Evolutionary conservation across 1,284 basidiomycete genomes (phyloP).

Genomic region (Neotropicomus parvogracilis): DNA sequence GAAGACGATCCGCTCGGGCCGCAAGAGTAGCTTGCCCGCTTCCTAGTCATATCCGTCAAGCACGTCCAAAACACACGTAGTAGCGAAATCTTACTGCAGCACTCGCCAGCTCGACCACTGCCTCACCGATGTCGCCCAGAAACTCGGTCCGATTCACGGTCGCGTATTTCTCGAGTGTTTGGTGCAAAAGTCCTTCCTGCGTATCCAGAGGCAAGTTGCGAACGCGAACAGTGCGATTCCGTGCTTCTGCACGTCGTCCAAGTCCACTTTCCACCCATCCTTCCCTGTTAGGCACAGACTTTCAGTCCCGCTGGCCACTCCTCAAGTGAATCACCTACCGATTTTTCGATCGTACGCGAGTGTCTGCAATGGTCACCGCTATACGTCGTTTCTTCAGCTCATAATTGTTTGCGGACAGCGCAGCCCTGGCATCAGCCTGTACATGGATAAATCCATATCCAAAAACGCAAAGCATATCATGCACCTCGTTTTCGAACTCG

Average conservation of each 20-base stretch:
- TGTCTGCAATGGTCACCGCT: conserved; percentile 78
- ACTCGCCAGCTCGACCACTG: conserved; percentile 73
- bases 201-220: conserved; percentile 67
- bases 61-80: neutral
- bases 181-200: conserved; percentile 88
- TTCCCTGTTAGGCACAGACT: conserved; percentile 32
- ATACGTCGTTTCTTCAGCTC: conserved; percentile 83
- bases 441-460: conserved; percentile 2
- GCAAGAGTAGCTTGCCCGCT: conserved; percentile 71
- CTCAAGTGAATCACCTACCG: conserved; percentile 35
- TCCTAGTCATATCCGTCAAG: conserved; percentile 47
- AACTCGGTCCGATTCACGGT: conserved; percentile 75
- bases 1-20: conserved; percentile 65
- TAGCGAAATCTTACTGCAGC: conserved; percentile 53
- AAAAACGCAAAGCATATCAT: neutral
- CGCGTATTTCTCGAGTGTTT: conserved; percentile 76
- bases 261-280: conserved; percentile 51
- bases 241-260: conserved; percentile 56
- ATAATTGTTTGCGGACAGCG: conserved; percentile 77
- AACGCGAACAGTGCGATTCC: conserved; percentile 70
- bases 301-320: neutral
- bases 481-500: conserved; percentile 81
- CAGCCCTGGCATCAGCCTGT: conserved; percentile 68
- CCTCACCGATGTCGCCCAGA: conserved; percentile 63
- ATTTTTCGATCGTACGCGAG: conserved; percentile 57